Evolutionary conservation across 305 asterid genomes (phyloP).

Genomic region (Plantago coronopus): DNA sequence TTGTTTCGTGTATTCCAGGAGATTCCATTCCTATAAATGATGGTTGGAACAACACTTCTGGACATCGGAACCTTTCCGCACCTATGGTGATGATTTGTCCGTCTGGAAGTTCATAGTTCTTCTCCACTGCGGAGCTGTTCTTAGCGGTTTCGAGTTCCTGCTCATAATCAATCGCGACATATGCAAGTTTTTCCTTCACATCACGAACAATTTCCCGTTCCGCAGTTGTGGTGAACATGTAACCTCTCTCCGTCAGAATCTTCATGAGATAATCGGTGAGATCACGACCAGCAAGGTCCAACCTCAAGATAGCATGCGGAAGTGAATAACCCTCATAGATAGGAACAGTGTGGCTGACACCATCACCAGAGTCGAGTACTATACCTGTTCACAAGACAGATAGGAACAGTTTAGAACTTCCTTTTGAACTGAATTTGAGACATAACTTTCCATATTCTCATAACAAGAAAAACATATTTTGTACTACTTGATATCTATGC

Average conservation of each 20-base stretch:
- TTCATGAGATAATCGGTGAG: constrained; percentile 48
- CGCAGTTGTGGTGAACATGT: constrained; percentile 40
- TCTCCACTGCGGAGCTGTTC: constrained; percentile 36
- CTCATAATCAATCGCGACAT: constrained; percentile 45
- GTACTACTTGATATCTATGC: too few species aligned
- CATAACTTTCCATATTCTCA: too few species aligned
- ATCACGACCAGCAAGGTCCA: constrained; percentile 48
- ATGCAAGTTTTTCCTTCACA: constrained; percentile 49
- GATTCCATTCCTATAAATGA: constrained; percentile 47
- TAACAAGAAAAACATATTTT: too few species aligned
- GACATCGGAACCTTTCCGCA: constrained; percentile 49
- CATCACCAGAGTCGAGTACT: constrained; percentile 42
- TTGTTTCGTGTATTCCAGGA: constrained; percentile 47
- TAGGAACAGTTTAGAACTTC: too few species aligned
- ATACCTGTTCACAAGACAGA: constrained; percentile 32
- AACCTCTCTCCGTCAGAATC: constrained; percentile 46
- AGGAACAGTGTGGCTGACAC: constrained; percentile 47
- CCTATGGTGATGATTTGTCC: constrained; percentile 42
- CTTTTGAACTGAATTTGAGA: too few species aligned
- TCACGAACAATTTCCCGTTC: constrained; percentile 51
- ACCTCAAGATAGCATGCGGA: constrained; percentile 45
- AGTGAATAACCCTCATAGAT: constrained; percentile 44
- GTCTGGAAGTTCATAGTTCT: constrained; percentile 44
- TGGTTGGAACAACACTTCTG: constrained; percentile 48
- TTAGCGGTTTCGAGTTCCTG: constrained; percentile 42